Conservation (phyloP, 176 grass and related monocot species). For the Ampelocalamus luodianensis region DNA sequence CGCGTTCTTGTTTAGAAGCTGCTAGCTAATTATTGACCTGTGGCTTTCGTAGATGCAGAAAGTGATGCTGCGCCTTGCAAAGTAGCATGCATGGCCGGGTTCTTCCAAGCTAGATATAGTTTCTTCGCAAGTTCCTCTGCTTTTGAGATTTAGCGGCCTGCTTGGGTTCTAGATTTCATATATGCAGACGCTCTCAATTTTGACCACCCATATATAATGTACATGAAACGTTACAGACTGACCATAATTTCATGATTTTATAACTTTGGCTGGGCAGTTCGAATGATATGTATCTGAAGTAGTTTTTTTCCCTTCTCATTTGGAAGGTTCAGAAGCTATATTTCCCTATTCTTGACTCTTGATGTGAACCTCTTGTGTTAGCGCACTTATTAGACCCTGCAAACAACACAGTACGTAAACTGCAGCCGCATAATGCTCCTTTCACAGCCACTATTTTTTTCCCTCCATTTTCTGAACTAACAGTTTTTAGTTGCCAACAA, state of each 20-base stretch:
- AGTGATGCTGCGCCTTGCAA: not conserved
- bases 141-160: not conserved
- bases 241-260: no score
- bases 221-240: not conserved
- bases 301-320: not conserved
- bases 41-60: conserved; percentile 1
- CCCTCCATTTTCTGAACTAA: not conserved
- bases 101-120: not conserved
- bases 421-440: not conserved
- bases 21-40: not conserved
- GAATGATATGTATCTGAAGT: no score
- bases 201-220: not conserved
- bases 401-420: not conserved
- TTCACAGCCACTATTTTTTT: not conserved
- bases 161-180: not conserved
- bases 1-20: not conserved
- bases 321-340: not conserved
- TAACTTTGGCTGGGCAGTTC: no score
- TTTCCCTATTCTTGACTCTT: not conserved
- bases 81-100: not conserved
- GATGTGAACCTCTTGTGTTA: not conserved
- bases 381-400: not conserved
- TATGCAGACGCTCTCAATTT: not conserved
- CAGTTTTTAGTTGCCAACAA: not conserved
- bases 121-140: not conserved